Evolutionary conservation across 192 early-diverging fungal species (phyloP).

Genomic region (Coemansia sp.): DNA sequence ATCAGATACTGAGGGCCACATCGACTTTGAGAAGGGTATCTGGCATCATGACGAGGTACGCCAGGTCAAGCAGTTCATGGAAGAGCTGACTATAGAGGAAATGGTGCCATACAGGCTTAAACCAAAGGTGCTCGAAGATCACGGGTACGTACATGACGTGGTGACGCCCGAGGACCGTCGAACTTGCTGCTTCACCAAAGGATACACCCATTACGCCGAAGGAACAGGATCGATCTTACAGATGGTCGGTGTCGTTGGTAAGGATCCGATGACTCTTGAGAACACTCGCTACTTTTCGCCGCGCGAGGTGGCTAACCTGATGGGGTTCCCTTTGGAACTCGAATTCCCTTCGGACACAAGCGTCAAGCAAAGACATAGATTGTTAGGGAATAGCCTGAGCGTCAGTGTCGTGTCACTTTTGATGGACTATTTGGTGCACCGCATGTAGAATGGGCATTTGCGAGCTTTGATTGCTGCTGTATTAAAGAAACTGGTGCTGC

Average conservation of each 20-base stretch:
- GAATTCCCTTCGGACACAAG: conserved; percentile 70
- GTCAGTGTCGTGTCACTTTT: conserved; percentile 78
- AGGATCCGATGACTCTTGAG: conserved; percentile 33
- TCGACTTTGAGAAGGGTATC: conserved; percentile 49
- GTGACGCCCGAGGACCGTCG: conserved; percentile 63
- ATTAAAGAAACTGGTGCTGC: no score
- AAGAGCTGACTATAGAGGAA: conserved; percentile 21
- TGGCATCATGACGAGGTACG: conserved; percentile 54
- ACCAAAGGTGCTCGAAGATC: conserved; percentile 35
- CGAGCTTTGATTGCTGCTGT: no score
- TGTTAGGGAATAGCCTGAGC: conserved; percentile 92
- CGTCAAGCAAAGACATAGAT: conserved; percentile 76
- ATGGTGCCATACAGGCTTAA: conserved; percentile 20
- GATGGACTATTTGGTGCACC: conserved; percentile 66
- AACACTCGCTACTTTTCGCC: conserved; percentile 58
- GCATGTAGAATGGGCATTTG: conserved; percentile 35
- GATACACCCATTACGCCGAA: conserved; percentile 68
- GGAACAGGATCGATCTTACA: conserved; percentile 45
- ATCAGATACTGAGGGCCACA: conserved; percentile 29
- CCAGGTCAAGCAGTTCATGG: conserved; percentile 46
- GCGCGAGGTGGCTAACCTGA: conserved; percentile 73
- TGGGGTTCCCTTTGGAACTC: conserved; percentile 79
- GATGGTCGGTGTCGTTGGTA: conserved; percentile 21
- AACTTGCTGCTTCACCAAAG: conserved; percentile 85
- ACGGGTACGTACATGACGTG: conserved; percentile 62